Base-by-base conservation (phyloP, 2,329 filamentous ascomycete genomes). In the Cladophialophora immunda region DNA sequence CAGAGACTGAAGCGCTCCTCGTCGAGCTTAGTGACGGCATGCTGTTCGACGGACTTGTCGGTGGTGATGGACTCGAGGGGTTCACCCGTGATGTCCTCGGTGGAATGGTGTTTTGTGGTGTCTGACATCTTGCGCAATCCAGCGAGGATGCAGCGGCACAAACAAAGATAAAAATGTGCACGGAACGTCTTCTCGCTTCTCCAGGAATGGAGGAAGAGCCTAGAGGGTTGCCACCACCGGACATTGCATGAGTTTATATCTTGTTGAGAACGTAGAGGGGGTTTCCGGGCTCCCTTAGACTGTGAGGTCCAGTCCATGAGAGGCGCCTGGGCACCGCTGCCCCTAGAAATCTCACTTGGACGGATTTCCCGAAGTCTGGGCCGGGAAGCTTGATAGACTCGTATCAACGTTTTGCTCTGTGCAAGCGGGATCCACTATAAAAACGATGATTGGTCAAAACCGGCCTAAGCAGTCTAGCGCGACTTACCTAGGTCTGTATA, bases 1-100 rank as follows among this genome's bases (percentile, higher is more conserved):
- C 52, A 57, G 9, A 65, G 38, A 38, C 45, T 65, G 62, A 65
- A 65, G 11, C 36, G 36, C 17, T 41, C 36, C 11, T 41, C 36
- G 36, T 57, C 54, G n/a, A 57, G 54, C 4, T 36, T 22, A 34
- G 54, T 57, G 54, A 57, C 30, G 30, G 54, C 54, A 34, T 57
- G 54, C n/a, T 57, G 54, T 57, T 57, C 54, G 17, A 57, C 30
- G 19, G 25, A 22, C 11, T n/a, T 34, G 25, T 29, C 30, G 29
- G 54, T 57, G 25, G n/a, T 34, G 13, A 57, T 30, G 29, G 50
- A 30, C n/a, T 54, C 50, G 15, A 25, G 50, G 11, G 50, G 25
- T 6, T 54, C 50, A 30, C 50, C 50, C 13, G 29, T 54, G 50
- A 30, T 13, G 11, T 54, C 25, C 50, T 54, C 29, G 19, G 29